phyloP scores from a whole-genome alignment of 176 grass and related monocot species.

The Oryza longistaminata region DNA sequence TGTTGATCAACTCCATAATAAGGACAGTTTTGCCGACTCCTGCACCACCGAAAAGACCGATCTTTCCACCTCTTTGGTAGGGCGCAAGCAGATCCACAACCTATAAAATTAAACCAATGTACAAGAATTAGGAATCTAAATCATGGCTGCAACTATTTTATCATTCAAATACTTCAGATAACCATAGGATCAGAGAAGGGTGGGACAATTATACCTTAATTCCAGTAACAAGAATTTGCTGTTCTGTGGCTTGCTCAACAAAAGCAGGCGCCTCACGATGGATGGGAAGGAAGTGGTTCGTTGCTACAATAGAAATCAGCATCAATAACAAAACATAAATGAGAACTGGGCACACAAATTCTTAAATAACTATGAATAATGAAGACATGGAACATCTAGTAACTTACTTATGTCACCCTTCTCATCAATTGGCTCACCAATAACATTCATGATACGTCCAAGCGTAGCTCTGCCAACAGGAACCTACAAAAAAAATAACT shows the following conservation, averaged over 20 bases:
- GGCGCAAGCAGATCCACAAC: constrained; percentile 95
- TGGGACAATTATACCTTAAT: constrained; percentile 58
- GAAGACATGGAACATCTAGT: not conserved
- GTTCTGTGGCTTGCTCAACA: constrained; percentile 93
- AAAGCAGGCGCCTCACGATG: constrained; percentile 92
- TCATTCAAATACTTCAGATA: not conserved
- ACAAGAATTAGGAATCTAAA: not conserved
- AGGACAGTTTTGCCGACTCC: constrained; percentile 98
- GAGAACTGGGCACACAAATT: not conserved
- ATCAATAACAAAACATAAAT: constrained; percentile 11
- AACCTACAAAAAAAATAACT: constrained; percentile 51
- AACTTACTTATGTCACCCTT: constrained; percentile 86
- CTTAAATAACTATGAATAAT: not conserved
- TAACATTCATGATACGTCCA: constrained; percentile 92
- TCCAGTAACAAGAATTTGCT: constrained; percentile 97
- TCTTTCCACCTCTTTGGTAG: constrained; percentile 94
- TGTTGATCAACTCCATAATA: constrained; percentile 98
- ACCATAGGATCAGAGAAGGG: not conserved
- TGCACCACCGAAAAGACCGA: constrained; percentile 96
- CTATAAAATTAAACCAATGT: constrained; percentile 40
- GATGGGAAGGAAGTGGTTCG: constrained; percentile 82
- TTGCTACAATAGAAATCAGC: constrained; percentile 41
- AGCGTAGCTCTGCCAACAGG: constrained; percentile 94
- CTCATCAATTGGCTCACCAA: constrained; percentile 90
- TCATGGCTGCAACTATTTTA: not conserved